These are phyloP conservation scores for Davidsoniella eucalypti DNA, from an alignment of 2,329 filamentous ascomycete species.

Conservation along the genomic window DNA sequence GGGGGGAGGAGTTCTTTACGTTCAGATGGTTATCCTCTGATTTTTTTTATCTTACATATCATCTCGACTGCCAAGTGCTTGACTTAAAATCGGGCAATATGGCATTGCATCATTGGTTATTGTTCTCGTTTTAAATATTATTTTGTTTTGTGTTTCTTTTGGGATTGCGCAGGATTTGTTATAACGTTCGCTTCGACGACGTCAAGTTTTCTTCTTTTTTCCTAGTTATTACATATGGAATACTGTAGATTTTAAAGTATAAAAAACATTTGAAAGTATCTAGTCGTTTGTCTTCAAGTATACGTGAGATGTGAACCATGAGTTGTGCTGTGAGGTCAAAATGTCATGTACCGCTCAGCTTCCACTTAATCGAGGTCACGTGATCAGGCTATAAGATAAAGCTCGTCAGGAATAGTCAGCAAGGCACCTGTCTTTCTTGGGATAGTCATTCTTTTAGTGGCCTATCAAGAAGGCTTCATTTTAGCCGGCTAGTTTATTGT, in stretches of 20 bases:
- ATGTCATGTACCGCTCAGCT: too few species aligned
- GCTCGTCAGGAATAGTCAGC: not conserved
- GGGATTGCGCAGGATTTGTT: conserved; percentile 7
- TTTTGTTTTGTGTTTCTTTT: conserved; percentile 4
- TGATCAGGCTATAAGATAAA: conserved; percentile 3
- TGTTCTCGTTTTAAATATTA: conserved; percentile 2
- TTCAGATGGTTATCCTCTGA: not conserved
- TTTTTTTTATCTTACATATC: not conserved
- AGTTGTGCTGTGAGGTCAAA: too few species aligned
- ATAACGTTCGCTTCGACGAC: conserved; percentile 7
- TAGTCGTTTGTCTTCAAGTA: not conserved
- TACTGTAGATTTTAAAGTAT: conserved; percentile 1
- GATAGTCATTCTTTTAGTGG: not conserved
- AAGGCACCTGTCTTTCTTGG: not conserved
- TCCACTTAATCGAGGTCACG: not conserved
- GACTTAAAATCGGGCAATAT: not conserved
- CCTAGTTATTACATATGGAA: conserved; percentile 3
- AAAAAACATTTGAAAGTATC: conserved; percentile 9
- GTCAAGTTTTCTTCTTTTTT: conserved; percentile 4
- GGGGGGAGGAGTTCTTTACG: not conserved
- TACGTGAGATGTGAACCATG: not conserved
- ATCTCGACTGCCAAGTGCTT: conserved; percentile 3
- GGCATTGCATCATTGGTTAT: conserved; percentile 7
- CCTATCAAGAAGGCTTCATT: not conserved
- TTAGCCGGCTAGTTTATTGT: too few species aligned